These are phyloP conservation scores for Bipolaris bicolor DNA, from an alignment of 2,329 filamentous ascomycete genomes.

Conservation along the genomic window DNA sequence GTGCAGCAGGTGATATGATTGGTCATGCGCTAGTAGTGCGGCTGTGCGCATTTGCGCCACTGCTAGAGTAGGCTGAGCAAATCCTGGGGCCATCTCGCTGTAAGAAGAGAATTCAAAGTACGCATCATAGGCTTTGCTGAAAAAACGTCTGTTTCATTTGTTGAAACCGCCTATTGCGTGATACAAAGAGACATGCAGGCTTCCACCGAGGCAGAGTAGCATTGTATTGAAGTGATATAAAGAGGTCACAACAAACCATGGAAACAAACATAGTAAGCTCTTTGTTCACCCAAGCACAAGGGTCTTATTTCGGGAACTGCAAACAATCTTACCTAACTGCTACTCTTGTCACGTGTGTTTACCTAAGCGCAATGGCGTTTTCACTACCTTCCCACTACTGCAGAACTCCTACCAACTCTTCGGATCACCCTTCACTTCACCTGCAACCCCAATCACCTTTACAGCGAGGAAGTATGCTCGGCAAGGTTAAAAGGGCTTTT, in stretches of 20 bases:
- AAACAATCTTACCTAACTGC: not conserved
- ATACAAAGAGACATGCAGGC: not conserved
- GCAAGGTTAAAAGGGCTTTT: slow-evolving; percentile 23
- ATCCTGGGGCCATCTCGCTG: not conserved
- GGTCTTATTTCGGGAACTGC: not conserved
- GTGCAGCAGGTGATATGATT: not conserved
- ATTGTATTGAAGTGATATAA: not conserved
- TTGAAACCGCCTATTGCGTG: not conserved
- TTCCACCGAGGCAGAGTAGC: not conserved
- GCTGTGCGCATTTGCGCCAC: not conserved
- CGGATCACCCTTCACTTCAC: slow-evolving; percentile 2
- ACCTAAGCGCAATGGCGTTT: slow-evolving; percentile 20
- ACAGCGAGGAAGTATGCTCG: slow-evolving; percentile 17
- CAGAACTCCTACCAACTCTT: slow-evolving; percentile 4
- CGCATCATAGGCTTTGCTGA: not conserved
- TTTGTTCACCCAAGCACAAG: not conserved
- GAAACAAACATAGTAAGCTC: not conserved
- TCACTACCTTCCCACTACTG: slow-evolving; percentile 13
- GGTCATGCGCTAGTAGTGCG: not conserved
- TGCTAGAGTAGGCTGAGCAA: not conserved
- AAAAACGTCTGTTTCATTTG: not conserved
- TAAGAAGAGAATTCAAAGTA: not conserved
- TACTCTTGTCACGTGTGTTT: not conserved
- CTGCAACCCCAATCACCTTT: slow-evolving; percentile 6
- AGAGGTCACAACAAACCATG: not conserved